Evolutionary conservation across 805 yeast species (phyloP), one percentile per base, ranked within the genome.

Genomic region (Lachancea meyersii): DNA sequence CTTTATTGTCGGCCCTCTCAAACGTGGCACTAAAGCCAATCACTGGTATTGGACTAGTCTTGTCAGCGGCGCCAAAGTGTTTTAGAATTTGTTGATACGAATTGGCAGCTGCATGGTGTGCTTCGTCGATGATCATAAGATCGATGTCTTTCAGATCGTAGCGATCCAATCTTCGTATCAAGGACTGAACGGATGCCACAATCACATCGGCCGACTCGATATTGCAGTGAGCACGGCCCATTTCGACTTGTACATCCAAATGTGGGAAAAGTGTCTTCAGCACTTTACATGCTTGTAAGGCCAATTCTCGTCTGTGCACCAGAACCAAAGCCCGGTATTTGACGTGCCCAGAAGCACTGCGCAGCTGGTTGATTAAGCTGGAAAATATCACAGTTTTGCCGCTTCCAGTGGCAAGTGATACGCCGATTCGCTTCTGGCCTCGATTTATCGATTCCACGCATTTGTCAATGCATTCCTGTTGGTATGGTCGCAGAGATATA

Each of bases 21-120:
- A 89, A 62, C 0, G 97, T 89, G 0, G 97, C 97, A 11, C 95
- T 82, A 51, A 91, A 86, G 2, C 97, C 97, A 13, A 86, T 68
- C 0, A 86, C 76, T 1, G 78, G 74, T 1, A 81, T 69, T 0
- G 64, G 63, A 44, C 77, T 65, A 0, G 66, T 58, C 0, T 64
- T 50, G 1, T 55, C 48, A 26, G 54, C 48, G 3, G 81, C 80
- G 0, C 68, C 67, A 52, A 89, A 86, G 53, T 85, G 70, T 3
- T 68, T 58, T 40, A 86, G 58, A 1, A 88, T 70, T 23, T 71
- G 69, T 14, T 63, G 35, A 67, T 89, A 91, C 1, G 88, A 71
- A 13, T 60, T 56, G 0, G 96, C 87, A 1, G 85, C 83, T 0
- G 95, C 81, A 61, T 89, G 97, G 57, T 89, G 97, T 31, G 96